Percentiles rank a stretch among this genome's conserved stretches.
Evolutionary conservation across 1,284 basidiomycete species (phyloP).

Genomic region (Malassezia brasiliensis): DNA sequence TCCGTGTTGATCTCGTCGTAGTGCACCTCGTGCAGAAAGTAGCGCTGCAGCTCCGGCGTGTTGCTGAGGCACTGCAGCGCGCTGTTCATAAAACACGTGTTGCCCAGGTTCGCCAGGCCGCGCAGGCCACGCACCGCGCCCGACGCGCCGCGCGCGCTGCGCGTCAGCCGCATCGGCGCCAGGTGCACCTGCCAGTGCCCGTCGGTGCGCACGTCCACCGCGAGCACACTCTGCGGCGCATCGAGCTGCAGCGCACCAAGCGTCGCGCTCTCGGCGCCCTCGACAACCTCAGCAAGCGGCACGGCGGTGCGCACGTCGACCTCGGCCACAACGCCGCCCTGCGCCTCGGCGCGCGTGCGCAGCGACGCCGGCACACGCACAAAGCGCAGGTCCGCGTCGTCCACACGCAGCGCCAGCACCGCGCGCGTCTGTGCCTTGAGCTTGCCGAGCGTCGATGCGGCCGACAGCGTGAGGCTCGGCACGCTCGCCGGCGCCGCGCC

Average conservation of each 20-base stretch:
- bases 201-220: slow-evolving; percentile 36
- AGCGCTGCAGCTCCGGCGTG: slow-evolving; percentile 76
- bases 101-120: slow-evolving; percentile 78
- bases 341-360: slow-evolving; percentile 9
- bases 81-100: slow-evolving; percentile 95
- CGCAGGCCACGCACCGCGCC: slow-evolving; percentile 58
- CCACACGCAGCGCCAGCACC: slow-evolving; percentile 16
- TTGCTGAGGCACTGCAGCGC: slow-evolving; percentile 92
- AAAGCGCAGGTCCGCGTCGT: slow-evolving; percentile 26
- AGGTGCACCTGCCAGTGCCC: slow-evolving; percentile 36
- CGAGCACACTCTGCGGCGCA: slow-evolving; percentile 38
- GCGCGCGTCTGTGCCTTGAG: slow-evolving; percentile 28
- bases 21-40: slow-evolving; percentile 86
- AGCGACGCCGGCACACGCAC: slow-evolving; percentile 21
- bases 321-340: background rate
- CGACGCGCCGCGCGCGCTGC: slow-evolving; percentile 23
- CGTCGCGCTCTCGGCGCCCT: slow-evolving; percentile 23
- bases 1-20: slow-evolving; percentile 78
- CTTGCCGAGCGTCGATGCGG: slow-evolving; percentile 26
- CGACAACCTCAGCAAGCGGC: slow-evolving; percentile 34
- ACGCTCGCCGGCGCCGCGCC: slow-evolving; percentile 29
- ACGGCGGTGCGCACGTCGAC: slow-evolving; percentile 3
- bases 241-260: slow-evolving; percentile 30
- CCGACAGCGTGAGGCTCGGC: slow-evolving; percentile 25
- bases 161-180: slow-evolving; percentile 24